Percentiles rank a stretch among this genome's conserved stretches.
Conservation (phyloP, 1,284 basidiomycete genomes). For the Irpex sp. region DNA sequence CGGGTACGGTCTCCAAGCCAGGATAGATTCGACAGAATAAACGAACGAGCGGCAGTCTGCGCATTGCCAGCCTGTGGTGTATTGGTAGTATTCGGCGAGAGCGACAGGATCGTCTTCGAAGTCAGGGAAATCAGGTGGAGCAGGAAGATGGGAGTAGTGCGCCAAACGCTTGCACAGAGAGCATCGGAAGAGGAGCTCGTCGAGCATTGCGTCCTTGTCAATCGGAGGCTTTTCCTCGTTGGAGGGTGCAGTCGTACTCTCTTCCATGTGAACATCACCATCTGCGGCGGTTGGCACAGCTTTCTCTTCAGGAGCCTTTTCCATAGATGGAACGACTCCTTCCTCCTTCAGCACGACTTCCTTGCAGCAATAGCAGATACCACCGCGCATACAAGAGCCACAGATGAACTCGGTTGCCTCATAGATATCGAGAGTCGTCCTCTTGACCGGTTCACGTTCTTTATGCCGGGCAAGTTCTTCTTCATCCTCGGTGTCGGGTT, state of each 20-base stretch:
- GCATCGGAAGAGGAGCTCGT: slow-evolving; percentile 74
- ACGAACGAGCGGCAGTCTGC: slow-evolving; percentile 75
- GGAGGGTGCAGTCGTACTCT: slow-evolving; percentile 11
- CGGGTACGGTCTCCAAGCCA: slow-evolving; percentile 87
- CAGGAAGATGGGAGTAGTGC: slow-evolving; percentile 74
- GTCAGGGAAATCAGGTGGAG: slow-evolving; percentile 27
- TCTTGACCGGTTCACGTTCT: slow-evolving; percentile 31
- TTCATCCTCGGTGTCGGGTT: slow-evolving; percentile 10
- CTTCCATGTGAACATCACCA: slow-evolving; percentile 17
- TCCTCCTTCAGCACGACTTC: slow-evolving; percentile 52
- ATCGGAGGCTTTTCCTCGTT: not conserved
- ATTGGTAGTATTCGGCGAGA: slow-evolving; percentile 65
- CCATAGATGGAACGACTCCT: slow-evolving; percentile 7
- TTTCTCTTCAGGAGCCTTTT: not conserved
- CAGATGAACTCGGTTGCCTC: slow-evolving; percentile 80
- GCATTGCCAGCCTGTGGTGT: slow-evolving; percentile 68
- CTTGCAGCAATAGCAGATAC: slow-evolving; percentile 76
- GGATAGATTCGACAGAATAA: slow-evolving; percentile 77
- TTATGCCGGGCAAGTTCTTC: slow-evolving; percentile 5
- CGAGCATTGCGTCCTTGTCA: not conserved
- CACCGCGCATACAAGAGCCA: slow-evolving; percentile 69
- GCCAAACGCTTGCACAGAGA: slow-evolving; percentile 74
- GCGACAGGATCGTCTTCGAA: slow-evolving; percentile 34
- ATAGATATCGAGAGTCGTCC: slow-evolving; percentile 43
- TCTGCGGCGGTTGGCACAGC: not conserved